Base-by-base conservation (phyloP, 2,329 filamentous ascomycete species). In the Plectosphaerella plurivora region DNA sequence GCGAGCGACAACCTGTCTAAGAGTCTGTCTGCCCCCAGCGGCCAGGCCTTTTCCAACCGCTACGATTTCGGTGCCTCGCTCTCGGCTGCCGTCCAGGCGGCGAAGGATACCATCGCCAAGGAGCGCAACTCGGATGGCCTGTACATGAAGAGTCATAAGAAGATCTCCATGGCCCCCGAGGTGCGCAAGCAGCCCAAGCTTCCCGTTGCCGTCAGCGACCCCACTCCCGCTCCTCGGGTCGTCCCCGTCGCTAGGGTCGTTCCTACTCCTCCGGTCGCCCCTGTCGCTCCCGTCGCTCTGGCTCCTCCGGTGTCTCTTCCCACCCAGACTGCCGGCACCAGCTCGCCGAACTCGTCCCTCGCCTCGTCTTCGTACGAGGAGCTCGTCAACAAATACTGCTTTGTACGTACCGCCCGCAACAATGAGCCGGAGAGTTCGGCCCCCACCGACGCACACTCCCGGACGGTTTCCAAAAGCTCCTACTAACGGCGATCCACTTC, bases 301-400 rank as follows among this genome's bases (percentile, higher is more conserved):
- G 28, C 45, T 59, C 52, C 53, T 57, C 54, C n/a, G 28, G 28
- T 33, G 8, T 33, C 28, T 9, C 28, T 33, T 59, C 51, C n/a
- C 53, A 54, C 57, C 46, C 63, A 70, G 51, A 64, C 69, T 55
- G 15, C 37, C 37, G 73, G 72, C 53, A 67, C 82, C 70, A 65
- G 81, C 72, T 75, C 81, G 65, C 67, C 77, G 76, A 68, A 72
- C 58, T 61, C 73, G 47, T 72, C 72, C 64, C 86, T 96, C 59
- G 83, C 92, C 55, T 95, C 91, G 58, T 86, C 90, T 55, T 92
- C 93, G 55, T 97, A 99, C 70, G 90, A 95, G 73, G 94, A 99
- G 73, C 82, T 99, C 59, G 88, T 99, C 71, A 92, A 96, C 78
- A 97, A 96, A 78, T 99, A 96, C 80, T 99, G 94, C 81, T 99